A percentile compares a stretch with the other conserved stretches of the same genome.
Evolutionary conservation across 441 rosid species (phyloP).

Genomic region (Mallotus repandus): DNA sequence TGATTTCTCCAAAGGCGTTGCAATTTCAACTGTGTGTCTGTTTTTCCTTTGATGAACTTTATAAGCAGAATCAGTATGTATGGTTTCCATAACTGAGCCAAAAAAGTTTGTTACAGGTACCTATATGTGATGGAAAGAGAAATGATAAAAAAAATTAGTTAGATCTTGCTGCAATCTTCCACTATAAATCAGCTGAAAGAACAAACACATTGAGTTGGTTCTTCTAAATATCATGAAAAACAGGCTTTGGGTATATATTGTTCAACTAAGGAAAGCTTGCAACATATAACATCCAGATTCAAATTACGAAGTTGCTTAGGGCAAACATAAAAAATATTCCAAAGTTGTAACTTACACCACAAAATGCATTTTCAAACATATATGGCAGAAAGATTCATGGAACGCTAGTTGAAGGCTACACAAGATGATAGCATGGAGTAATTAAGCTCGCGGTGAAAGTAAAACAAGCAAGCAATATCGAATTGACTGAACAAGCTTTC

Average conservation of each 20-base stretch:
- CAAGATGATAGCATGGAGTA: neutral
- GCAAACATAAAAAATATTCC: neutral
- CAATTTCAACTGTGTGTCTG: conserved; percentile 28
- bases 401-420: neutral
- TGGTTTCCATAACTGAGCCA: conserved; percentile 94
- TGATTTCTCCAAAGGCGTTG: conserved; percentile 32
- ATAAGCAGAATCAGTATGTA: conserved; percentile 80
- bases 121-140: conserved; percentile 33
- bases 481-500: neutral
- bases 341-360: neutral
- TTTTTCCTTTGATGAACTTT: conserved; percentile 35
- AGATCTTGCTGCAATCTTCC: neutral
- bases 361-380: neutral
- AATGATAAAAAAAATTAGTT: neutral
- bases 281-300: neutral
- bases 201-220: neutral
- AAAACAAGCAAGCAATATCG: neutral
- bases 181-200: conserved; percentile 1
- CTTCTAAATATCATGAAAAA: neutral
- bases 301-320: neutral
- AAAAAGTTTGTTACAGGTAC: conserved; percentile 96
- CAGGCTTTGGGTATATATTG: neutral
- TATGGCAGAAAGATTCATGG: neutral
- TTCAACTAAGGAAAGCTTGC: too few relatives aligned
- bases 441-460: neutral